A percentile compares a stretch with the other conserved stretches of the same genome.
These are phyloP conservation scores for Coniferiporia weirii DNA, from an alignment of 1,284 basidiomycete genomes.

Conservation along the genomic window DNA sequence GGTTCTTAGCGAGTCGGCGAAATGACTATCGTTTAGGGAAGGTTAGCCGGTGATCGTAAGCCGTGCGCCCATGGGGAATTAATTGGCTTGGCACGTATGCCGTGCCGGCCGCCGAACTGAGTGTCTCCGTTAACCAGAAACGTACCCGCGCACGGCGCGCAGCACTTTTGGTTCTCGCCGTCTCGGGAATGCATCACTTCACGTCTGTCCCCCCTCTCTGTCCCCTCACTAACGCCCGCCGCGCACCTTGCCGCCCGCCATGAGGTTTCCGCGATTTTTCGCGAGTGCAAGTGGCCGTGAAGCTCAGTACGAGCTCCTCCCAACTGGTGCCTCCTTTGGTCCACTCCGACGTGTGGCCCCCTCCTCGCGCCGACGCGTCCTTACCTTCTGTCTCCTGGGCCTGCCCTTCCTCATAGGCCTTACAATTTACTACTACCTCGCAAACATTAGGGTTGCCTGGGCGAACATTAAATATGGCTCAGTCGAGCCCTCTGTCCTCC, in stretches of 20 bases:
- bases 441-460: neutral
- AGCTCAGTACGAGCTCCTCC: slow-evolving; percentile 7
- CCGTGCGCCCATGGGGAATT: too few species aligned
- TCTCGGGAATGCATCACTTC: neutral
- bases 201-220: neutral
- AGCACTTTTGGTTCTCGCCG: too few species aligned
- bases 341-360: neutral
- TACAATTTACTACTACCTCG: neutral
- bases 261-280: neutral
- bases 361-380: neutral
- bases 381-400: neutral
- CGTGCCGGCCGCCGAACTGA: too few species aligned
- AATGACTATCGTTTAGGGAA: too few species aligned
- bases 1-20: too few species aligned
- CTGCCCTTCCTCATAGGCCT: slow-evolving; percentile 3
- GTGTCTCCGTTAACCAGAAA: too few species aligned
- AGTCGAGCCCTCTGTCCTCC: neutral
- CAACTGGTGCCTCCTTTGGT: neutral
- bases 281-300: neutral
- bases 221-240: neutral
- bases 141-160: too few species aligned
- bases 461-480: neutral
- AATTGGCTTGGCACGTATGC: too few species aligned
- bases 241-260: neutral
- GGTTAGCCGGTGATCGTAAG: too few species aligned